phyloP scores from a whole-genome alignment of 2,329 filamentous ascomycete genomes.

The Trichoderma lentiforme region DNA sequence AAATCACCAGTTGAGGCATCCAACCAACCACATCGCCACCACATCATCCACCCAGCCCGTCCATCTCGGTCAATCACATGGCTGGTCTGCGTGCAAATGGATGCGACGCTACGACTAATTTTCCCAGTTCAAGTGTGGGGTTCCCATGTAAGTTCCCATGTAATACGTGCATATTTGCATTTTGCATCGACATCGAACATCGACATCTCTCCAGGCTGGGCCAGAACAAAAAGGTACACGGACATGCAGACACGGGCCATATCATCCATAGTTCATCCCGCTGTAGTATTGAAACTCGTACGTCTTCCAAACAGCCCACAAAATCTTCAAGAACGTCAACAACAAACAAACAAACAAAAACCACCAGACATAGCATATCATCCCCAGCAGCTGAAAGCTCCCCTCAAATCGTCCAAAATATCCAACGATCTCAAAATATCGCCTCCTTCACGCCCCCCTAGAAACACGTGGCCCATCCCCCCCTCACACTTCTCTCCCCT shows the following conservation, averaged over 20 bases:
- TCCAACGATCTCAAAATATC: neutral
- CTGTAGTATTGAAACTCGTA: neutral
- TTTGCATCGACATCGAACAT: neutral
- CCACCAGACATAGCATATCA: neutral
- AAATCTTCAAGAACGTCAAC: neutral
- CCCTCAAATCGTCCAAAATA: neutral
- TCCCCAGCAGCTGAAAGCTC: neutral
- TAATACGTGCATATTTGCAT: neutral
- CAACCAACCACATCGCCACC: neutral
- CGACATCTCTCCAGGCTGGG: neutral
- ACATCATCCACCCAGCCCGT: neutral
- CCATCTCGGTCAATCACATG: conserved; percentile 1
- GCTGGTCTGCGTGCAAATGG: conserved; percentile 3
- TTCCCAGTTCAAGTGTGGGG: neutral
- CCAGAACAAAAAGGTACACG: neutral
- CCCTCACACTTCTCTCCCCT: neutral
- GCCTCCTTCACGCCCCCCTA: neutral
- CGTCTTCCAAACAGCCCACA: neutral
- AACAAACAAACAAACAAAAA: too few relatives aligned
- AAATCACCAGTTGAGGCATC: neutral
- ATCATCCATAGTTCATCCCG: neutral
- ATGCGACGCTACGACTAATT: neutral
- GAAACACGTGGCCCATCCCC: neutral
- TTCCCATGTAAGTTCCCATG: neutral
- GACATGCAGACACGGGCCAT: neutral